Percentiles rank a stretch among this genome's conserved stretches.
phyloP scores from a whole-genome alignment of 73 alveolate genomes.

The Paramecium sexaurelia region DNA sequence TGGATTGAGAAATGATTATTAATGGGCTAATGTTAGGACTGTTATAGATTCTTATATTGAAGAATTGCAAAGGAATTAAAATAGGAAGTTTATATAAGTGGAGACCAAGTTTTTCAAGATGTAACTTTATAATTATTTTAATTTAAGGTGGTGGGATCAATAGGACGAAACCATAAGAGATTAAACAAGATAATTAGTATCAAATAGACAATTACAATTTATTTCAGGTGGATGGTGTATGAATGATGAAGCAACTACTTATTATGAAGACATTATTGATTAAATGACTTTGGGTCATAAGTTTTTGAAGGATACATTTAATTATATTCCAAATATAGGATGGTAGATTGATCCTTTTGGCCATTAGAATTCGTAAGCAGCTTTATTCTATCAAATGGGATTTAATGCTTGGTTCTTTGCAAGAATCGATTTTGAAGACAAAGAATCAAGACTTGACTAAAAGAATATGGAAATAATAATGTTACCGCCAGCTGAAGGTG shows the following conservation, averaged over 20 bases:
- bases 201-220: conserved; percentile 76
- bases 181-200: conserved; percentile 5
- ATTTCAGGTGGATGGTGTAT: conserved; percentile 97
- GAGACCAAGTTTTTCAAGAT: conserved; percentile 64
- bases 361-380: conserved; percentile 88
- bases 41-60: conserved; percentile 68
- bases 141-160: conserved; percentile 63
- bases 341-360: conserved; percentile 99
- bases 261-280: conserved; percentile 91
- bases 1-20: conserved; percentile 43
- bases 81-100: conserved; percentile 66
- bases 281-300: conserved; percentile 91
- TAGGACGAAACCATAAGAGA: conserved; percentile 12
- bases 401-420: conserved; percentile 93
- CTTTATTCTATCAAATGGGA: conserved; percentile 91
- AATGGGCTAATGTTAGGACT: conserved; percentile 67
- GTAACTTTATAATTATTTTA: not conserved
- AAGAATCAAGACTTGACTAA: conserved; percentile 70
- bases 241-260: conserved; percentile 96
- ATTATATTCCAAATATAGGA: conserved; percentile 83
- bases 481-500: conserved; percentile 78
- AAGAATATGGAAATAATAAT: conserved; percentile 88
- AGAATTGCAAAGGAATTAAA: conserved; percentile 73
- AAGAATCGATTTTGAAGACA: conserved; percentile 92
- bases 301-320: conserved; percentile 85